Evolutionary conservation across 176 grass and related monocot genomes (phyloP).

Genomic region (Oryza glumipatula): DNA sequence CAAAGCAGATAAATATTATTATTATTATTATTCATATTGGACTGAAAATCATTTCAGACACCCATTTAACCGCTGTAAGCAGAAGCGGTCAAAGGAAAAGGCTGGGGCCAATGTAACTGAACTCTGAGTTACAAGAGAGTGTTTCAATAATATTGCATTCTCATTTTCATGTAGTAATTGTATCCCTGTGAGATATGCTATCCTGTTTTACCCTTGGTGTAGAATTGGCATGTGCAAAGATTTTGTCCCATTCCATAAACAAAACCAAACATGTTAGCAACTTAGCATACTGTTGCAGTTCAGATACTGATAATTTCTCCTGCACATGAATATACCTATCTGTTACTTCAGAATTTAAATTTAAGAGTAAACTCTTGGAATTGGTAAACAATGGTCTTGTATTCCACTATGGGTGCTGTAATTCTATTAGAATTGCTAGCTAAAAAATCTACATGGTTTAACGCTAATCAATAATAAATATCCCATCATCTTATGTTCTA

Average conservation of each 20-base stretch:
- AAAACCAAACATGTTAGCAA: neutral
- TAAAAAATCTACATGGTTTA: no score
- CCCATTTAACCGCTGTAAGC: neutral
- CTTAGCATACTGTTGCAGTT: neutral
- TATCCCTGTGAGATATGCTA: neutral
- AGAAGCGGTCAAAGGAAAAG: neutral
- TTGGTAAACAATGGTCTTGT: no score
- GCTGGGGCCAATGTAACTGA: constrained; percentile 23
- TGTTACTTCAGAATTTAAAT: neutral
- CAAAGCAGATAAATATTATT: constrained; percentile 1
- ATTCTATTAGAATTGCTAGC: no score
- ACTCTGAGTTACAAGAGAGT: neutral
- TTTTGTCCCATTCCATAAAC: neutral
- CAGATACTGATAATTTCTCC: neutral
- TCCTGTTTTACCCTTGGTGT: neutral
- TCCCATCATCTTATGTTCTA: no score
- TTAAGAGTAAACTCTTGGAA: neutral
- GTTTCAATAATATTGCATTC: constrained; percentile 1
- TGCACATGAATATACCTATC: no score
- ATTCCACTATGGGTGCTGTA: no score
- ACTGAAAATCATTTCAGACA: constrained; percentile 36
- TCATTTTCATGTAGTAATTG: neutral
- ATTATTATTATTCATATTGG: constrained; percentile 11
- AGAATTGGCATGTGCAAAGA: neutral
- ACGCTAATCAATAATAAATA: no score